Percentiles rank a stretch among this genome's conserved stretches.
phyloP scores from a whole-genome alignment of 1,284 basidiomycete genomes.

The Trametes pubescens region DNA sequence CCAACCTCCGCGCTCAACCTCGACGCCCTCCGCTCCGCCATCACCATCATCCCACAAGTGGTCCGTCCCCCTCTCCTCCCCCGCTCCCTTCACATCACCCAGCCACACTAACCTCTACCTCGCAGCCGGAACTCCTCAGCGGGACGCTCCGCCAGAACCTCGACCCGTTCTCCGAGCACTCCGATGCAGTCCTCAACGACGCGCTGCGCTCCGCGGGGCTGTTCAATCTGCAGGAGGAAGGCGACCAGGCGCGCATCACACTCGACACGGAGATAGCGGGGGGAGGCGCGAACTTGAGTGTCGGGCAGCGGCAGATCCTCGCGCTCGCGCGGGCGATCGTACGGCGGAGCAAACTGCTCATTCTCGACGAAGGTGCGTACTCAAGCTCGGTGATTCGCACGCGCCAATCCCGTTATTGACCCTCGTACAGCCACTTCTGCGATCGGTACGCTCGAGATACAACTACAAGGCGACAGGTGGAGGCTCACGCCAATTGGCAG shows the following conservation, averaged over 20 bases:
- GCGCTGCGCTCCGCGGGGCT: constrained; percentile 61
- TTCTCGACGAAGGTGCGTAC: constrained; percentile 66
- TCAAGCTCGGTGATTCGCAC: too few relatives aligned
- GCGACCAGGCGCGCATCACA: constrained; percentile 57
- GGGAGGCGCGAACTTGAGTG: constrained; percentile 67
- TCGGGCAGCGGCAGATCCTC: constrained; percentile 67
- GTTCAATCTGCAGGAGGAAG: constrained; percentile 57
- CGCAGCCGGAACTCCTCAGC: constrained; percentile 68
- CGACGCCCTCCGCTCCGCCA: constrained; percentile 56
- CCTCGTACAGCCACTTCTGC: constrained; percentile 41
- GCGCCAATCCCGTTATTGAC: not conserved
- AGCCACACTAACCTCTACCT: not conserved
- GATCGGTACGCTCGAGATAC: constrained; percentile 34
- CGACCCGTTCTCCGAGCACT: constrained; percentile 78
- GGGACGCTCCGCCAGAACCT: constrained; percentile 66
- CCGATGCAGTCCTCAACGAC: constrained; percentile 69
- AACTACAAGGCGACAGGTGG: not conserved
- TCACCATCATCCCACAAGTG: constrained; percentile 57
- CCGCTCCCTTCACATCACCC: constrained; percentile 34
- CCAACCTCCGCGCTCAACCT: constrained; percentile 59
- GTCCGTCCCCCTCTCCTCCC: constrained; percentile 43
- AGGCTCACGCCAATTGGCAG: constrained; percentile 37
- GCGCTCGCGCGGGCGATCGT: constrained; percentile 69
- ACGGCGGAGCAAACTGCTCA: constrained; percentile 65
- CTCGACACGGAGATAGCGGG: constrained; percentile 63